Conservation (phyloP, 2,329 filamentous ascomycete species). For the Fusarium virguliforme region DNA sequence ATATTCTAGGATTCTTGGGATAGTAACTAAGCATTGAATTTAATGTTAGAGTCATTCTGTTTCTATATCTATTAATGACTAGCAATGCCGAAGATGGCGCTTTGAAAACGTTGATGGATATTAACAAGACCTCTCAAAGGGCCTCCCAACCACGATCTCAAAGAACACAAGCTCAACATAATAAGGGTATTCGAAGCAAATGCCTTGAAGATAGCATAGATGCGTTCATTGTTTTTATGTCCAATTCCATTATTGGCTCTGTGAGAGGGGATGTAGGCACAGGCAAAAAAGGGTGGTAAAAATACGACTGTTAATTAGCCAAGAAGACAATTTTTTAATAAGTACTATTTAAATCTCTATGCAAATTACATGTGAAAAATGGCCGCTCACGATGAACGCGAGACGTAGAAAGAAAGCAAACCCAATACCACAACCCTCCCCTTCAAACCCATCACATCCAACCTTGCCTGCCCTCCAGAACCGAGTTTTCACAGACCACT, state of each 20-base stretch:
- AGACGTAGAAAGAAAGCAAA: background rate
- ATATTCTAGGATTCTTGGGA: background rate
- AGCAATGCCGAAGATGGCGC: too few relatives aligned
- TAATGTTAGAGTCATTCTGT: too few relatives aligned
- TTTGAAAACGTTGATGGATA: too few relatives aligned
- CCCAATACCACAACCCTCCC: background rate
- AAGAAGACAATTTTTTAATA: background rate
- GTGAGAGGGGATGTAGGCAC: background rate
- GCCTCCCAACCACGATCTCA: too few relatives aligned
- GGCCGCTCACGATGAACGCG: background rate
- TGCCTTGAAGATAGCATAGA: too few relatives aligned
- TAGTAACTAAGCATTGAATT: too few relatives aligned
- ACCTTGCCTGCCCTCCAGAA: too few relatives aligned
- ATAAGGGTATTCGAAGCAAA: too few relatives aligned
- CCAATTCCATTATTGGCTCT: background rate
- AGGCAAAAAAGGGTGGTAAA: background rate
- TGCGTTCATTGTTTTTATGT: background rate
- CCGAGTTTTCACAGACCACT: constrained; percentile 15
- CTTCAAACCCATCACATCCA: background rate
- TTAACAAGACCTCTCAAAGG: too few relatives aligned
- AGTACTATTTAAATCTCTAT: background rate
- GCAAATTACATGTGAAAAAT: background rate
- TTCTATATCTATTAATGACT: too few relatives aligned
- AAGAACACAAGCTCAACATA: too few relatives aligned
- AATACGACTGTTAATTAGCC: background rate